Conservation (phyloP, 345 rosid species). For the Raphanus sativus region DNA sequence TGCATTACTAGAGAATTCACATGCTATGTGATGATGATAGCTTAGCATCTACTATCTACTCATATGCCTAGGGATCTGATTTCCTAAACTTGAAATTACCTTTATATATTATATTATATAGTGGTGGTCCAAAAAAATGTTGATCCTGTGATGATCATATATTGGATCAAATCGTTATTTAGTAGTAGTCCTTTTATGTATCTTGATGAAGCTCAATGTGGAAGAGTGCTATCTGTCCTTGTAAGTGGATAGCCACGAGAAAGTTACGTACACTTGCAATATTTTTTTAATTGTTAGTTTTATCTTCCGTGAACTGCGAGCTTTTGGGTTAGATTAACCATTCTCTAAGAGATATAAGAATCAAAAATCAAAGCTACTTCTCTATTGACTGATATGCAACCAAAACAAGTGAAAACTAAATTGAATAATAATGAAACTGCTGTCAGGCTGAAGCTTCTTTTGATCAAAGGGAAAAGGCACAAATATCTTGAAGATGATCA, state of each 20-base stretch:
- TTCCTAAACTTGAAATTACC: not conserved
- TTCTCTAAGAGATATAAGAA: too few relatives aligned
- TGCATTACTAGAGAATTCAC: constrained; percentile 12
- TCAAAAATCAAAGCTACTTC: too few relatives aligned
- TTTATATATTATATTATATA: constrained; percentile 1
- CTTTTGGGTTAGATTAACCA: too few relatives aligned
- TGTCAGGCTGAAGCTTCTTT: not conserved
- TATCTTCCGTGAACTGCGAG: not conserved
- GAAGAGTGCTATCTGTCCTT: constrained; percentile 18
- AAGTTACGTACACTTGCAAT: constrained; percentile 8
- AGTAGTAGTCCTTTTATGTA: not conserved
- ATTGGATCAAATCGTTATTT: constrained; percentile 6
- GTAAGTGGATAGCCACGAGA: constrained; percentile 36
- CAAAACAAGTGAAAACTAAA: not conserved
- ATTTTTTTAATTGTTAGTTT: not conserved
- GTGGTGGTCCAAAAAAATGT: constrained; percentile 37
- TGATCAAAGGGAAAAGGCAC: too few relatives aligned
- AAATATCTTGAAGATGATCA: too few relatives aligned
- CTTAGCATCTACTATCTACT: constrained; percentile 24
- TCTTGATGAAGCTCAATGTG: constrained; percentile 18
- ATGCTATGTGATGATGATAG: constrained; percentile 34
- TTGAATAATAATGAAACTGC: not conserved
- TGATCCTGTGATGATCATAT: constrained; percentile 24
- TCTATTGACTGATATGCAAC: too few relatives aligned
- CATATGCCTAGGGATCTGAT: constrained; percentile 25